A percentile compares a stretch with the other conserved stretches of the same genome.
phyloP scores from a whole-genome alignment of 345 rosid genomes.

The Eucalyptus marginata region DNA sequence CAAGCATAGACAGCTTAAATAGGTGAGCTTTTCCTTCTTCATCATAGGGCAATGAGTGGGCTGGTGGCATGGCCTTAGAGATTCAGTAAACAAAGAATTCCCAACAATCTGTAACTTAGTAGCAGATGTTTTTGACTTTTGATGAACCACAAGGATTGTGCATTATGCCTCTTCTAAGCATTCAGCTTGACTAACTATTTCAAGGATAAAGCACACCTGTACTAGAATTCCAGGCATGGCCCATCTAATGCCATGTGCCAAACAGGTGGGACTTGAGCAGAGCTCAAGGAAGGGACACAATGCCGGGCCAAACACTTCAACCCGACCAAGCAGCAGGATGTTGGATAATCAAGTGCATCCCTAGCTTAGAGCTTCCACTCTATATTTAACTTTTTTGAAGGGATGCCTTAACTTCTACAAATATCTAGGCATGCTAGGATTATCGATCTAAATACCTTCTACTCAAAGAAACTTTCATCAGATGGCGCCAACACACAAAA shows the following conservation, averaged over 20 bases:
- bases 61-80: background rate
- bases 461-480: background rate
- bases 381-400: background rate
- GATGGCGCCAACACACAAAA: background rate
- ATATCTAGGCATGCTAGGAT: background rate
- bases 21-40: background rate
- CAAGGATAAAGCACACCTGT: background rate
- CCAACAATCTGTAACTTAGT: background rate
- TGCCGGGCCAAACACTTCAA: background rate
- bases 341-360: background rate
- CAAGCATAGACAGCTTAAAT: background rate
- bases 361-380: background rate
- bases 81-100: background rate
- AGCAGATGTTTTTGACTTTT: background rate
- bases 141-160: background rate
- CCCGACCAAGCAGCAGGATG: background rate
- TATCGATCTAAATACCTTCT: background rate
- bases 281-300: background rate
- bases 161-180: background rate
- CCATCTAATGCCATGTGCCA: background rate
- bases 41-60: background rate
- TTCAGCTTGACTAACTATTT: background rate
- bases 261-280: background rate
- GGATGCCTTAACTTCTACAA: background rate
- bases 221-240: background rate